These are phyloP conservation scores for Chiua virens DNA, from an alignment of 768 basidiomycete species.

Conservation along the genomic window DNA sequence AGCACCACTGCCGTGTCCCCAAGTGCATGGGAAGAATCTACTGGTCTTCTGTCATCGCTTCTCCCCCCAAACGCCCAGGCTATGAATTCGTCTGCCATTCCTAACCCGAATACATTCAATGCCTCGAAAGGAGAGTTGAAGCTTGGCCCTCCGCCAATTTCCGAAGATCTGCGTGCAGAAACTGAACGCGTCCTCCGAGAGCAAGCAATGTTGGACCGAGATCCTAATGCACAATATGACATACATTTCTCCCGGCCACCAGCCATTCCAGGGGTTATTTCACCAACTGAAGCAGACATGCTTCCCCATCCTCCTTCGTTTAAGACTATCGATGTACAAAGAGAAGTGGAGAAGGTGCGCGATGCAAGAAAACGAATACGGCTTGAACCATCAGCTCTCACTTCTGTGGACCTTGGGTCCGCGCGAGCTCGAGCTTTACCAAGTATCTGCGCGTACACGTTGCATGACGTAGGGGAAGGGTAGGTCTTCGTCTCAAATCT, in stretches of 20 bases:
- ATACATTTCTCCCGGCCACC: constrained; percentile 52
- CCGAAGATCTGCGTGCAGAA: constrained; percentile 80
- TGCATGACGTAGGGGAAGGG: constrained; percentile 97
- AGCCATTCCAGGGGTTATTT: constrained; percentile 51
- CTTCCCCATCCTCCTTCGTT: constrained; percentile 82
- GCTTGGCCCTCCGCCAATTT: constrained; percentile 77
- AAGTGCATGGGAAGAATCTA: constrained; percentile 81
- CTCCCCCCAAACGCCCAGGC: constrained; percentile 61
- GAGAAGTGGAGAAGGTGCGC: constrained; percentile 86
- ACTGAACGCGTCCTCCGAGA: constrained; percentile 78
- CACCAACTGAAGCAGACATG: constrained; percentile 71
- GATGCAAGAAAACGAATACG: constrained; percentile 92
- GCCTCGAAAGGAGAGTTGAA: constrained; percentile 74
- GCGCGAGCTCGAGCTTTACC: constrained; percentile 68
- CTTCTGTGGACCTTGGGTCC: constrained; percentile 55
- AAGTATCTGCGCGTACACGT: constrained; percentile 92
- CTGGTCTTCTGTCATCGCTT: constrained; percentile 78
- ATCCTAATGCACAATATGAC: constrained; percentile 67
- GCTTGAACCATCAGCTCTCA: constrained; percentile 71
- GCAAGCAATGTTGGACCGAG: constrained; percentile 73
- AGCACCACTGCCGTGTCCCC: constrained; percentile 62
- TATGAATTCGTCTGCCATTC: constrained; percentile 35
- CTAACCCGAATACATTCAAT: constrained; percentile 76
- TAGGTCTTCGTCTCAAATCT: constrained; percentile 37
- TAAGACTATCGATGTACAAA: constrained; percentile 81